phyloP scores from a whole-genome alignment of 495 filamentous ascomycete genomes.

The Aspergillus ostianus region DNA sequence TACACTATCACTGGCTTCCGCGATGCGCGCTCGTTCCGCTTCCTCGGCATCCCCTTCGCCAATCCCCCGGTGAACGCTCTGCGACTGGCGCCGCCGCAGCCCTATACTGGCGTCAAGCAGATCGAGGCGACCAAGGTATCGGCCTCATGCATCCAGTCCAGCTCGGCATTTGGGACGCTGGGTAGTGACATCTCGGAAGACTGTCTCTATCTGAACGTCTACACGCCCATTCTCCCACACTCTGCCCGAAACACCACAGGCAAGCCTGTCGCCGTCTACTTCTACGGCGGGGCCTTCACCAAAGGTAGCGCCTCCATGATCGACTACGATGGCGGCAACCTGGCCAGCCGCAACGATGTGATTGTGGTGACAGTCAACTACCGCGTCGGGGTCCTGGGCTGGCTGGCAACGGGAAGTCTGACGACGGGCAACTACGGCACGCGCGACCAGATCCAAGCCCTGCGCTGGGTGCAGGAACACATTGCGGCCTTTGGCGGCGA shows the following conservation, averaged over 20 bases:
- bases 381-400: slow-evolving; percentile 43
- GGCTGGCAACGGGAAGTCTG: slow-evolving; percentile 29
- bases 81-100: slow-evolving; percentile 45
- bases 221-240: slow-evolving; percentile 25
- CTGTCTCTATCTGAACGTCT: slow-evolving; percentile 44
- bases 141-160: slow-evolving; percentile 42
- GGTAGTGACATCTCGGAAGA: slow-evolving; percentile 37
- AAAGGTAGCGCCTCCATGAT: slow-evolving; percentile 36
- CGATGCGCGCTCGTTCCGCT: slow-evolving; percentile 54
- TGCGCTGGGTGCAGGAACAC: slow-evolving; percentile 52
- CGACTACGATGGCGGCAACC: slow-evolving; percentile 42
- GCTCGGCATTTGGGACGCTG: slow-evolving; percentile 13
- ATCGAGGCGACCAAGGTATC: slow-evolving; percentile 44
- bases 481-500: slow-evolving; percentile 52
- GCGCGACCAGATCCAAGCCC: slow-evolving; percentile 39
- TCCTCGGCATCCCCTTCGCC: slow-evolving; percentile 52
- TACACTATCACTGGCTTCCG: slow-evolving; percentile 41
- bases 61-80: slow-evolving; percentile 34
- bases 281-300: slow-evolving; percentile 48
- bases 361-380: slow-evolving; percentile 51
- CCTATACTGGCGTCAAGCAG: slow-evolving; percentile 35
- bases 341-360: slow-evolving; percentile 47
- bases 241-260: not conserved
- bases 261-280: slow-evolving; percentile 32
- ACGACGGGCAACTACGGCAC: slow-evolving; percentile 39